Conservation (phyloP, 345 rosid genomes). For the Theobroma cacao region DNA sequence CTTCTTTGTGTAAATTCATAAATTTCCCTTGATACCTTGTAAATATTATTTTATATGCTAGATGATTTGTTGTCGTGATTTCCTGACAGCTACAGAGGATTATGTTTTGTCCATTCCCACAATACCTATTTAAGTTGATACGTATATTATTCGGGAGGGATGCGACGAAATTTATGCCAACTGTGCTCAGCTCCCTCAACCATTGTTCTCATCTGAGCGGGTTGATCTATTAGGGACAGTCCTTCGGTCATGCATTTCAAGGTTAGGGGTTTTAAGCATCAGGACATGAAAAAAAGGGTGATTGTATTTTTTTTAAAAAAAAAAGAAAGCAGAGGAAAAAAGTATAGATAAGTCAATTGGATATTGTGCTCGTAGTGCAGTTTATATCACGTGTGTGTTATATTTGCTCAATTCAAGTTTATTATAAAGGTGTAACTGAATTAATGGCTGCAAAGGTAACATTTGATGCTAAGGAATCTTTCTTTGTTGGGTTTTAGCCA, state of each 20-base stretch:
- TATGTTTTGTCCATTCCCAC: too few species aligned
- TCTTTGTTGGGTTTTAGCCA: not conserved
- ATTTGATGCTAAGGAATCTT: not conserved
- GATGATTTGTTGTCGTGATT: not conserved
- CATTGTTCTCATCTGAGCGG: not conserved
- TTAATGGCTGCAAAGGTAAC: too few species aligned
- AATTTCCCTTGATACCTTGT: not conserved
- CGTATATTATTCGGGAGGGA: too few species aligned
- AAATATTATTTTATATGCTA: not conserved
- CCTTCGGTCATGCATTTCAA: not conserved
- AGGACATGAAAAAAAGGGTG: not conserved
- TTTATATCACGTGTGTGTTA: too few species aligned
- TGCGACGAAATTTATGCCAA: not conserved
- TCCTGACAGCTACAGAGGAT: too few species aligned
- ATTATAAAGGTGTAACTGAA: too few species aligned
- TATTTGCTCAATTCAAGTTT: too few species aligned
- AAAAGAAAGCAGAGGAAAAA: too few species aligned
- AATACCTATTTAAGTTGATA: too few species aligned
- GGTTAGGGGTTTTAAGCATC: not conserved
- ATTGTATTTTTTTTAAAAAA: too few species aligned
- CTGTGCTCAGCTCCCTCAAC: not conserved
- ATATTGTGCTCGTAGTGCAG: too few species aligned
- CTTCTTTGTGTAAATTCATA: constrained; percentile 14
- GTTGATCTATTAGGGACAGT: not conserved
- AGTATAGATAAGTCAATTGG: too few species aligned